Percentiles rank a stretch among this genome's conserved stretches.
These are phyloP conservation scores for Clathrus columnatus DNA, from an alignment of 768 basidiomycete species.

Conservation along the genomic window DNA sequence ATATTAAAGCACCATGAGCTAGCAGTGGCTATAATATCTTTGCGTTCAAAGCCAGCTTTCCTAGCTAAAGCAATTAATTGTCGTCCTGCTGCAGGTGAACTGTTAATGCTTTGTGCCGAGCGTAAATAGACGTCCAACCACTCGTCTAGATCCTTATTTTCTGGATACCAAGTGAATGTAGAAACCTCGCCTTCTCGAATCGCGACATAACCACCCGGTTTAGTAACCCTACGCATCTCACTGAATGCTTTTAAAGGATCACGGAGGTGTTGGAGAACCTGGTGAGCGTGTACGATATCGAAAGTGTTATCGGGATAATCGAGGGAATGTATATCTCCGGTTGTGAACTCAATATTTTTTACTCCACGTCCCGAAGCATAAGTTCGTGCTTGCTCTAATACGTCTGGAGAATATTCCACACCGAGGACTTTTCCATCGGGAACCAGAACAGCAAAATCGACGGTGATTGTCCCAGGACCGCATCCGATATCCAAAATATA, in stretches of 20 bases:
- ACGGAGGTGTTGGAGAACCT: conserved; percentile 39
- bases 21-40: conserved; percentile 21
- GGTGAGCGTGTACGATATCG: conserved; percentile 43
- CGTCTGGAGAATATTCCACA: conserved; percentile 28
- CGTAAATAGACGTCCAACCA: conserved; percentile 24
- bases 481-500: conserved; percentile 43
- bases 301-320: conserved; percentile 32
- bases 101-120: conserved; percentile 26
- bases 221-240: conserved; percentile 42
- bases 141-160: conserved; percentile 22
- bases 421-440: conserved; percentile 35
- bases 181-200: conserved; percentile 33
- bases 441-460: conserved; percentile 32
- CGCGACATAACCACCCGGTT: conserved; percentile 37
- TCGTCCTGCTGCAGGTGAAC: conserved; percentile 32
- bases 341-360: conserved; percentile 30
- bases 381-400: conserved; percentile 28
- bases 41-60: conserved; percentile 26
- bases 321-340: conserved; percentile 31
- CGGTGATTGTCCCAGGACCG: conserved; percentile 44
- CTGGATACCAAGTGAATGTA: conserved; percentile 28
- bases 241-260: conserved; percentile 32
- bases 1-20: conserved; percentile 31
- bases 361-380: conserved; percentile 23
- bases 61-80: conserved; percentile 29